phyloP scores from a whole-genome alignment of 2,329 filamentous ascomycete species.

The Trichophyton verrucosum region DNA sequence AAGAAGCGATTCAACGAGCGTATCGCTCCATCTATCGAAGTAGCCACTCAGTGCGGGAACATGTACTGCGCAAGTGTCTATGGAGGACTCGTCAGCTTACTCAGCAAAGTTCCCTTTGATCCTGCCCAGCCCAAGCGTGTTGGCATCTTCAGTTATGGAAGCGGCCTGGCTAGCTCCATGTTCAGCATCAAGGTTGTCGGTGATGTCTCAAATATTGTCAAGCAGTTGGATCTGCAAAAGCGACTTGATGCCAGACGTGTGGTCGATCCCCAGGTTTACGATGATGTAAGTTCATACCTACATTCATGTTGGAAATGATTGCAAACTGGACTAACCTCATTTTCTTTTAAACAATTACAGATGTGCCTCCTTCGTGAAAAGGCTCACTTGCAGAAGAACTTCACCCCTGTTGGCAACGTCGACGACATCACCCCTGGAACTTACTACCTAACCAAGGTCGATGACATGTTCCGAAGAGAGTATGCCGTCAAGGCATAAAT shows the following conservation, averaged over 20 bases:
- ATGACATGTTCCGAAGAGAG: constrained; percentile 74
- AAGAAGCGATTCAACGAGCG: constrained; percentile 77
- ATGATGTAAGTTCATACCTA: constrained; percentile 46
- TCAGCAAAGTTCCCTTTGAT: constrained; percentile 52
- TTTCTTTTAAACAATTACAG: constrained; percentile 27
- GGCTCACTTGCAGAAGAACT: constrained; percentile 72
- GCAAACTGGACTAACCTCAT: neutral
- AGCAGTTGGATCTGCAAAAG: constrained; percentile 57
- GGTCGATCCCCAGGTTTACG: constrained; percentile 60
- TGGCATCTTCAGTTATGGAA: constrained; percentile 68
- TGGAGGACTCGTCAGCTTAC: constrained; percentile 44
- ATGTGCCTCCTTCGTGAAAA: constrained; percentile 72
- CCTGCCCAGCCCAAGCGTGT: constrained; percentile 59
- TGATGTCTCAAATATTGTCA: constrained; percentile 54
- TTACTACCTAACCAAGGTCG: constrained; percentile 69
- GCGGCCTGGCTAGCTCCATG: constrained; percentile 61
- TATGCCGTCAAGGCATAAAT: constrained; percentile 55
- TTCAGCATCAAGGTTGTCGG: constrained; percentile 56
- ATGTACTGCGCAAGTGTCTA: constrained; percentile 53
- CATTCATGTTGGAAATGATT: neutral
- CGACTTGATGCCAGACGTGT: constrained; percentile 53
- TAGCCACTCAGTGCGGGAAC: constrained; percentile 61
- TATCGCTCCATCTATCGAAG: constrained; percentile 59
- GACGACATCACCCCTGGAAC: constrained; percentile 55
- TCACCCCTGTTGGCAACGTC: constrained; percentile 51